Evolutionary conservation across 352 stramenopile species (phyloP), one percentile per base, ranked within the genome.

Genomic region (Globisporangium paroecandrum): DNA sequence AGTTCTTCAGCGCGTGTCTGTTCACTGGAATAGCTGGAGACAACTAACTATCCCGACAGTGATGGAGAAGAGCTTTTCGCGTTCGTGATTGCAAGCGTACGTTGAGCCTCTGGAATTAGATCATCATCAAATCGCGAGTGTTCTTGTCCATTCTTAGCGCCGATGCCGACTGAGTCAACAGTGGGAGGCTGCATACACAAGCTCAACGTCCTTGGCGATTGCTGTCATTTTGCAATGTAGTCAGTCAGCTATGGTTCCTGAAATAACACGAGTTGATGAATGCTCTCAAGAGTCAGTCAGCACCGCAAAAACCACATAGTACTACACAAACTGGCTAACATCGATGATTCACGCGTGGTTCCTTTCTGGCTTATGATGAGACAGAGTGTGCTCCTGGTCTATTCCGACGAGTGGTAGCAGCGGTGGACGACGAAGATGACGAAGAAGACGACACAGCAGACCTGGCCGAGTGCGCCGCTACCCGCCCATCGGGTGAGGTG

Each of bases 391-490:
- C 4, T 46, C 22, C 34, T 43, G 10, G 22, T 36, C 47, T 41
- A 57, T 62, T 58, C 25, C 46, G 64, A 43, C 64, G 64, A 9
- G 20, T 13, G n/a, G 64, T 41, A 8, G 34, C 32, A 24, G 62
- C 29, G 22, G 76, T 76, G 25, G 76, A 81, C 8, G 75, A 82
- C 8, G 59, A 65, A 10, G 78, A 79, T 27, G 76, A 81, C 5
- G 74, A 82, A 9, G 74, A 83, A 2, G 73, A 82, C 3, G 66
- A 69, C 59, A 76, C 80, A 24, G 59, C 69, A 8, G 76, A 83
- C 34, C 67, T 68, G 59, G 36, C 47, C 3, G 65, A 70, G 8
- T 65, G 68, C 10, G 62, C 62, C 18, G 55, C 65, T 32, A 32
- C 29, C 36, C 60, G 75, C 15, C 58, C 43, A n/a, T 82, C 73